Conservation (phyloP, 139 green algal species). For the Coelastrella sp. region DNA sequence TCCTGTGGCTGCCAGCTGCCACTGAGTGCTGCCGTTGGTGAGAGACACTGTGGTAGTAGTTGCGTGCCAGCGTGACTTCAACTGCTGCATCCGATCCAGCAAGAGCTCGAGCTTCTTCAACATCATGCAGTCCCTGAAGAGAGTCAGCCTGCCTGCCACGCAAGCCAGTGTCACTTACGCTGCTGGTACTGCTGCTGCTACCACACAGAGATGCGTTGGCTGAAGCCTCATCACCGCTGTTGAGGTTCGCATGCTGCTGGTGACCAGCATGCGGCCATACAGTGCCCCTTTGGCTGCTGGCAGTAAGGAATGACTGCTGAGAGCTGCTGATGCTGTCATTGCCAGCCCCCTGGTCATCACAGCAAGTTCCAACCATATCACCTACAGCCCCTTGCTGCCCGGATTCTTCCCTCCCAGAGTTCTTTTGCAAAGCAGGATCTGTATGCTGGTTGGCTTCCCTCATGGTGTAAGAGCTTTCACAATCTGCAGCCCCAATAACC, state of each 20-base stretch:
- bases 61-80: slow-evolving; percentile 4
- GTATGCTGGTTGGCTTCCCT: no score
- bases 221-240: not conserved
- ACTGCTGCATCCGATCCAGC: no score
- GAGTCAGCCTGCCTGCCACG: no score
- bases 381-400: no score
- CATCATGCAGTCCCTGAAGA: no score
- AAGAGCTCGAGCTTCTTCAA: not conserved
- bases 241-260: no score
- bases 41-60: not conserved
- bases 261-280: slow-evolving; percentile 14
- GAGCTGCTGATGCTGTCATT: not conserved
- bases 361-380: no score
- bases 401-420: no score
- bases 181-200: slow-evolving; percentile 23
- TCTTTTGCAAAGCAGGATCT: no score
- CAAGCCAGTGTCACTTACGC: not conserved
- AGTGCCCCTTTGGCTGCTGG: slow-evolving; percentile 33
- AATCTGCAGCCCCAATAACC: not conserved
- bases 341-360: no score
- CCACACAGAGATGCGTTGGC: not conserved
- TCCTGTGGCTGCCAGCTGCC: not conserved
- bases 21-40: not conserved
- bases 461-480: no score
- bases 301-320: slow-evolving; percentile 7